Evolutionary conservation across 1,284 basidiomycete genomes (phyloP).

Genomic region (Ceratobasidium sp.): DNA sequence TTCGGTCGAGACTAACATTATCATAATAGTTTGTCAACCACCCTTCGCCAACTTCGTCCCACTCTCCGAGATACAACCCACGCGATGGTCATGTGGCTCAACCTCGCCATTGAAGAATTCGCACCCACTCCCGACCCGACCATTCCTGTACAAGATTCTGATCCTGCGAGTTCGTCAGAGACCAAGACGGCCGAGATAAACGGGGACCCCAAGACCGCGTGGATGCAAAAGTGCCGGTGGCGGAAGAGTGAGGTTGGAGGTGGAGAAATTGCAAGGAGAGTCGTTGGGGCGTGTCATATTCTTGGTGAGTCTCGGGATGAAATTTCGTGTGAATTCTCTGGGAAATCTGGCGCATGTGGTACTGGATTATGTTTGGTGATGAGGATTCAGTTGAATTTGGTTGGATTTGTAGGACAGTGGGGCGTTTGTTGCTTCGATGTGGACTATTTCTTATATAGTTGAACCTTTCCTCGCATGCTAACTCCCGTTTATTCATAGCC

Average conservation of each 20-base stretch:
- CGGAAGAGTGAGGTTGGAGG: conserved; percentile 13
- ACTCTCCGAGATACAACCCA: conserved; percentile 1
- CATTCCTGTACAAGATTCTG: neutral
- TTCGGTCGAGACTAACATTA: neutral
- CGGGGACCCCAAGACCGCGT: neutral
- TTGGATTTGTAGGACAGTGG: no score
- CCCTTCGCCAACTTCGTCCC: conserved; percentile 2
- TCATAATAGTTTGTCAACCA: conserved; percentile 14
- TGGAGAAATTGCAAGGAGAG: conserved; percentile 19
- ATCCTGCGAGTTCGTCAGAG: neutral
- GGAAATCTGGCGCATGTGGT: no score
- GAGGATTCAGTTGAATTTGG: no score
- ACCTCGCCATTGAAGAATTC: conserved; percentile 25
- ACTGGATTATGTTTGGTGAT: no score
- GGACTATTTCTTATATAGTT: no score
- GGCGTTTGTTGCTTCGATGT: no score
- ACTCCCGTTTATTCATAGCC: neutral
- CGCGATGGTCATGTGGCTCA: conserved; percentile 20
- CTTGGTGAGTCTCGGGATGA: conserved; percentile 7
- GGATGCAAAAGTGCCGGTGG: conserved; percentile 26
- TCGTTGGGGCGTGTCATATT: conserved; percentile 19
- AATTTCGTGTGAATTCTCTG: no score
- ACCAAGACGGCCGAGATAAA: neutral
- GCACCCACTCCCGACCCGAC: conserved; percentile 9
- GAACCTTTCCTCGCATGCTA: neutral